Evolutionary conservation across 768 basidiomycete genomes (phyloP).

Genomic region (Pleurotus eryngii): DNA sequence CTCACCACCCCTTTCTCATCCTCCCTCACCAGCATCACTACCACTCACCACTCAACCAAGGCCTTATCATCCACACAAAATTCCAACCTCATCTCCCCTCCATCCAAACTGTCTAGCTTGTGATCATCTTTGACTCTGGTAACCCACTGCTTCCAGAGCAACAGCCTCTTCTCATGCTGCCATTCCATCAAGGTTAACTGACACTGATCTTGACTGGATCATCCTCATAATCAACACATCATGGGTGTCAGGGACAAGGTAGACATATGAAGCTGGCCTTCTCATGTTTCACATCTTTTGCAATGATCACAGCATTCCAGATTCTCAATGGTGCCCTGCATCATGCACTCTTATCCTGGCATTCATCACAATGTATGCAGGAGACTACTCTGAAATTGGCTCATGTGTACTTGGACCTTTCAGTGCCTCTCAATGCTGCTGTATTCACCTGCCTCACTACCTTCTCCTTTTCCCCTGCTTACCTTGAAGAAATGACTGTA

Average conservation of each 20-base stretch:
- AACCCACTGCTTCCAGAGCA: too few species aligned
- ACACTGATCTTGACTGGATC: too few species aligned
- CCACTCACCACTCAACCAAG: neutral
- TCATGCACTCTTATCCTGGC: constrained; percentile 18
- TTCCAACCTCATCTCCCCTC: neutral
- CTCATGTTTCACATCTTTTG: too few species aligned
- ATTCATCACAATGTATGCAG: constrained; percentile 28
- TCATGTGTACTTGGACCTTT: constrained; percentile 18
- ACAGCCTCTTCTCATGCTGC: too few species aligned
- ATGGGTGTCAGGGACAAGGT: too few species aligned
- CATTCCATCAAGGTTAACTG: too few species aligned
- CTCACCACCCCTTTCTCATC: too few species aligned
- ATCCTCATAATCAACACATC: too few species aligned
- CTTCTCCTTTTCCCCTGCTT: constrained; percentile 29
- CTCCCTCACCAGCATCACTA: neutral
- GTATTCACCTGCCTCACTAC: constrained; percentile 35
- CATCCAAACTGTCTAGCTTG: constrained; percentile 3
- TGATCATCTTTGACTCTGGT: too few species aligned
- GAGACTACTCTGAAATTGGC: constrained; percentile 25
- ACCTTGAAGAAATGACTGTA: constrained; percentile 37
- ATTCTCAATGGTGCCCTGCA: too few species aligned
- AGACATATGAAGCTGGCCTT: too few species aligned
- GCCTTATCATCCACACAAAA: constrained; percentile 1
- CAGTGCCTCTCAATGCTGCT: constrained; percentile 28
- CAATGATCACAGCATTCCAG: too few species aligned